These are phyloP conservation scores for Auriscalpium vulgare DNA, from an alignment of 768 basidiomycete genomes.

Conservation along the genomic window DNA sequence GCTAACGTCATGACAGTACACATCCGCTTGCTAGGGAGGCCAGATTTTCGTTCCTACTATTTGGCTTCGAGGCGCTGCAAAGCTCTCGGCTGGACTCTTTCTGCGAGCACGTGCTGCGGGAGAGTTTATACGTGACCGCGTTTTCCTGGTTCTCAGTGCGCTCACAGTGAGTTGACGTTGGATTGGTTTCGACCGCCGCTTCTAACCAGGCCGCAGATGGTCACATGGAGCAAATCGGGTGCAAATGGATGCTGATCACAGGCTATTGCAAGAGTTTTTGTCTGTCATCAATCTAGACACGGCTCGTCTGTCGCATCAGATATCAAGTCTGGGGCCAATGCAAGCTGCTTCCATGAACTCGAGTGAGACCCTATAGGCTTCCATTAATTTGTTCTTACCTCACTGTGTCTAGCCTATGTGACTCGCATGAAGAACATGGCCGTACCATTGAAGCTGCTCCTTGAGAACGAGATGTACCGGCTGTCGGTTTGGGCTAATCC, in stretches of 20 bases:
- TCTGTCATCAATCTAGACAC: slow-evolving; percentile 69
- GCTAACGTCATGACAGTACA: slow-evolving; percentile 43
- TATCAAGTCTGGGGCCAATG: slow-evolving; percentile 54
- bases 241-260: slow-evolving; percentile 84
- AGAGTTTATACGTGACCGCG: slow-evolving; percentile 69
- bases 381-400: slow-evolving; percentile 5
- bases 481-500: slow-evolving; percentile 90
- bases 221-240: slow-evolving; percentile 91
- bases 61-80: slow-evolving; percentile 87
- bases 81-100: slow-evolving; percentile 80
- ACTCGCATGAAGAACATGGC: slow-evolving; percentile 55
- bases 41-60: slow-evolving; percentile 83
- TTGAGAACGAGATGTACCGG: slow-evolving; percentile 86
- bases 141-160: slow-evolving; percentile 90
- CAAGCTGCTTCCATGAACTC: slow-evolving; percentile 27
- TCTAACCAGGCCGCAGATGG: slow-evolving; percentile 51
- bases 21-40: slow-evolving; percentile 88
- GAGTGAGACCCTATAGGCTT: slow-evolving; percentile 23
- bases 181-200: not conserved
- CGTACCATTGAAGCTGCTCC: slow-evolving; percentile 70
- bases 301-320: slow-evolving; percentile 45
- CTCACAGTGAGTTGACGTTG: slow-evolving; percentile 65
- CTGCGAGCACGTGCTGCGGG: slow-evolving; percentile 70
- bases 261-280: slow-evolving; percentile 78
- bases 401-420: slow-evolving; percentile 43